A percentile compares a stretch with the other conserved stretches of the same genome.
These are phyloP conservation scores for Diplocarpon mali DNA, from an alignment of 2,329 filamentous ascomycete species.

Conservation along the genomic window DNA sequence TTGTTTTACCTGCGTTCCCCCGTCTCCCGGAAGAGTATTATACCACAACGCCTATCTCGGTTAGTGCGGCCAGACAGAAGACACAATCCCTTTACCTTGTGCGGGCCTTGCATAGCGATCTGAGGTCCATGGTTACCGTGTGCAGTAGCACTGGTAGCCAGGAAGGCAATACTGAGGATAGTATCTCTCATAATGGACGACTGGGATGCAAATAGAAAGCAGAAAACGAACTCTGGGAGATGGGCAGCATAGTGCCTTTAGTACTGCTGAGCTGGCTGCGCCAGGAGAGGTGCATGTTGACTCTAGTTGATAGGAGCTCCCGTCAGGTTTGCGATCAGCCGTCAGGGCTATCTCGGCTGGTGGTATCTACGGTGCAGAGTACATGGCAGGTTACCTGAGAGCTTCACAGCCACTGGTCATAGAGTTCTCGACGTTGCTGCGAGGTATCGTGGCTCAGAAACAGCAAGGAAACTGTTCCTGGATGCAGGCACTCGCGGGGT, in stretches of 20 bases:
- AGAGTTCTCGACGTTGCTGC: constrained; percentile 4
- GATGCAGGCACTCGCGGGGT: constrained; percentile 5
- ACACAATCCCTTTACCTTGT: constrained; percentile 2
- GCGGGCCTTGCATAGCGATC: constrained; percentile 16
- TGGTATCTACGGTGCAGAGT: background rate
- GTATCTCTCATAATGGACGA: constrained; percentile 21
- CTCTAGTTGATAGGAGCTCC: background rate
- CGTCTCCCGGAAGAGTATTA: constrained; percentile 70
- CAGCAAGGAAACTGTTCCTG: background rate
- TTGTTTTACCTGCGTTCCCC: constrained; percentile 60
- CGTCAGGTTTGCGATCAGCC: background rate
- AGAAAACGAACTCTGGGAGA: constrained; percentile 4
- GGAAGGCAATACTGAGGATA: constrained; percentile 16
- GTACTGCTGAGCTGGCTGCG: constrained; percentile 14
- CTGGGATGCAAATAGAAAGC: background rate
- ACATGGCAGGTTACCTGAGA: constrained; percentile 14
- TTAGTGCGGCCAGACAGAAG: background rate
- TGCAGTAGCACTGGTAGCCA: constrained; percentile 63
- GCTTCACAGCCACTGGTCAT: background rate
- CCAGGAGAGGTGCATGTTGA: constrained; percentile 9
- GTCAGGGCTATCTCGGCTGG: constrained; percentile 11
- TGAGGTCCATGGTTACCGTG: constrained; percentile 72
- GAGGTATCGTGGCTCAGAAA: constrained; percentile 10
- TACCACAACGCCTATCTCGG: constrained; percentile 60
- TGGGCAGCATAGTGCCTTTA: no score